These are phyloP conservation scores for Chaetomiaceae sp. DNA, from an alignment of 2,329 filamentous ascomycete genomes.

Conservation along the genomic window DNA sequence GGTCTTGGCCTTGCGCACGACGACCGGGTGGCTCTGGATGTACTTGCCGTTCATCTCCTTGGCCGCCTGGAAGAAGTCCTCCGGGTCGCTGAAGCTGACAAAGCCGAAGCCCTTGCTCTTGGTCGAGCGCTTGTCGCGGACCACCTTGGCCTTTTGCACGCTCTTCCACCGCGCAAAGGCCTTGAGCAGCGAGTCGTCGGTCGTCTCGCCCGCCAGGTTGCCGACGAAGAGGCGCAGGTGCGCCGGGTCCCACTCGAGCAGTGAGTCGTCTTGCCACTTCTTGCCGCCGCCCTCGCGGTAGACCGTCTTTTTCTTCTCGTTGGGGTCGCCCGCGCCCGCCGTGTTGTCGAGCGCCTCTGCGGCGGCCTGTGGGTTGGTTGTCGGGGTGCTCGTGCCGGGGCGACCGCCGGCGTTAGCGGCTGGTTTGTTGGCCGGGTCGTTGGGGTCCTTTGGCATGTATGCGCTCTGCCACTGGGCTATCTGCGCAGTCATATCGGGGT, in stretches of 20 bases:
- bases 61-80: conserved; percentile 93
- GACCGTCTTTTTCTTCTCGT: conserved; percentile 77
- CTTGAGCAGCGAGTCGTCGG: conserved; percentile 90
- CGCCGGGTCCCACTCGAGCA: conserved; percentile 92
- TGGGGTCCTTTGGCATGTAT: conserved; percentile 63
- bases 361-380: conserved; percentile 18
- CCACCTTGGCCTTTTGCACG: conserved; percentile 86
- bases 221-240: conserved; percentile 95
- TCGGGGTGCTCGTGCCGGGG: conserved; percentile 25
- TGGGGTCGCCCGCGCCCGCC: conserved; percentile 40
- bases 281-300: conserved; percentile 84
- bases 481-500: conserved; percentile 83
- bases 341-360: conserved; percentile 24
- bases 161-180: conserved; percentile 86
- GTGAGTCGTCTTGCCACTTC: conserved; percentile 80
- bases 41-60: conserved; percentile 99
- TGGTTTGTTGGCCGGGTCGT: conserved; percentile 24
- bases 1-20: conserved; percentile 81
- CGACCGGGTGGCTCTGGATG: conserved; percentile 92
- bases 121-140: conserved; percentile 90
- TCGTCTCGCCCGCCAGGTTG: conserved; percentile 94
- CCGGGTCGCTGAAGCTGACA: conserved; percentile 89
- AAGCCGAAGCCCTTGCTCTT: conserved; percentile 97
- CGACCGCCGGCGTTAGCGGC: conserved; percentile 28
- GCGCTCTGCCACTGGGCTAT: conserved; percentile 95